Percentiles rank a stretch among this genome's conserved stretches.
Evolutionary conservation across 805 yeast species (phyloP).

Genomic region (Teunomyces aglyptinius): DNA sequence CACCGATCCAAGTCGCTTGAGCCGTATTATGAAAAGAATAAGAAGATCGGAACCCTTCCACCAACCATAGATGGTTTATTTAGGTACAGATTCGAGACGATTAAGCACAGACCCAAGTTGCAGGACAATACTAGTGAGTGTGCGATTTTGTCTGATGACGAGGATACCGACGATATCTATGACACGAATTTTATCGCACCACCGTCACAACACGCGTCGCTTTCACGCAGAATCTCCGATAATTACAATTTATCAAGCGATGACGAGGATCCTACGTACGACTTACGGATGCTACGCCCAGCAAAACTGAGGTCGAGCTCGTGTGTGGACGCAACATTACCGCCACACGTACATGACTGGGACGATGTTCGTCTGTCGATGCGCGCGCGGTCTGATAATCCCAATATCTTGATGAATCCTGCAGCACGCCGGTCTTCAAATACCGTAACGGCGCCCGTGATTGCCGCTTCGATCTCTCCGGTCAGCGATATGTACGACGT

Average conservation of each 20-base stretch:
- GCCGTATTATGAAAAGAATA: slow-evolving; percentile 14
- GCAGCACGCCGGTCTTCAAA: slow-evolving; percentile 11
- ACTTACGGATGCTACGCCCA: not conserved
- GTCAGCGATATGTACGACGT: slow-evolving; percentile 5
- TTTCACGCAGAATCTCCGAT: slow-evolving; percentile 13
- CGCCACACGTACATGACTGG: slow-evolving; percentile 8
- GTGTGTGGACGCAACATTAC: not conserved
- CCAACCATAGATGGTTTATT: slow-evolving; percentile 5
- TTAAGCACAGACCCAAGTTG: not conserved
- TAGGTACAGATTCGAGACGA: not conserved
- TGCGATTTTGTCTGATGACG: slow-evolving; percentile 14
- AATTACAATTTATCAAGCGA: slow-evolving; percentile 8
- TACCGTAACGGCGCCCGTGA: slow-evolving; percentile 8
- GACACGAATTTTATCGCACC: not conserved
- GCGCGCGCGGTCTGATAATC: slow-evolving; percentile 12
- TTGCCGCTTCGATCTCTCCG: not conserved
- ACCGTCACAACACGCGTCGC: not conserved
- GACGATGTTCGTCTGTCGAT: slow-evolving; percentile 2
- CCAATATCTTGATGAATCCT: slow-evolving; percentile 14
- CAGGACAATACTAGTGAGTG: slow-evolving; percentile 6
- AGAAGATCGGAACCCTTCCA: slow-evolving; percentile 4
- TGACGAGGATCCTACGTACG: slow-evolving; percentile 5
- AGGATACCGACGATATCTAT: not conserved
- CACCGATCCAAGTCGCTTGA: slow-evolving; percentile 13
- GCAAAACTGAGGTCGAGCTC: not conserved